Evolutionary conservation across 352 stramenopile species (phyloP).

Genomic region (Globisporangium alternatum): DNA sequence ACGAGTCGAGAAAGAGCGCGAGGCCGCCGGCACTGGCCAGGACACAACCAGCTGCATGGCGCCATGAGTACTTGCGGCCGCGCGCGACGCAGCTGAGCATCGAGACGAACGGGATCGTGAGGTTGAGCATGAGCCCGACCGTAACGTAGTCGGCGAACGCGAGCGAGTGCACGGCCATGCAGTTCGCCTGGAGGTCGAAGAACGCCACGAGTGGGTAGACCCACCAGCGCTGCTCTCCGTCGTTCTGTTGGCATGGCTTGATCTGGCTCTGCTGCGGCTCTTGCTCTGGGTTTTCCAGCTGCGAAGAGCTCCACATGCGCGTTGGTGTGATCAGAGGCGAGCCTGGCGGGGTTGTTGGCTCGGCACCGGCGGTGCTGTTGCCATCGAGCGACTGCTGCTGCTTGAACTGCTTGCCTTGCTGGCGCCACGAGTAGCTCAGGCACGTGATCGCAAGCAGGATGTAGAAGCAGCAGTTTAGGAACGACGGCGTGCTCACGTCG

Average conservation of each 20-base stretch:
- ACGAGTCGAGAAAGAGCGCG: constrained; percentile 28
- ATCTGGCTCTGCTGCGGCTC: background rate
- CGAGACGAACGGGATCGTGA: constrained; percentile 45
- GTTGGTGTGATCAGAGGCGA: constrained; percentile 11
- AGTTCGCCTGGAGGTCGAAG: constrained; percentile 46
- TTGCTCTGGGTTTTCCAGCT: background rate
- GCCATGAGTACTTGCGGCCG: constrained; percentile 24
- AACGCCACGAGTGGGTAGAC: constrained; percentile 36
- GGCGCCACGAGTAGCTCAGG: constrained; percentile 3
- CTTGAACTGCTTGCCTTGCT: constrained; percentile 7
- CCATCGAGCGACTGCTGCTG: background rate
- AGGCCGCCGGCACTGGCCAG: constrained; percentile 21
- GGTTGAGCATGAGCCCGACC: constrained; percentile 36
- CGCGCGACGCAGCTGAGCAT: constrained; percentile 27
- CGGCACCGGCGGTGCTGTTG: background rate
- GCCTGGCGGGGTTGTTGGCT: constrained; percentile 1
- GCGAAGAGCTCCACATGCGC: background rate
- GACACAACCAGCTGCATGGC: constrained; percentile 26
- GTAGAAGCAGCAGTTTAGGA: constrained; percentile 47
- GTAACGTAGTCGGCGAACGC: constrained; percentile 34
- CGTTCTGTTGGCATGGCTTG: background rate
- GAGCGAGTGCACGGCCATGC: constrained; percentile 27
- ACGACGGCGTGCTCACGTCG: constrained; percentile 24
- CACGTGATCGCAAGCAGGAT: constrained; percentile 24
- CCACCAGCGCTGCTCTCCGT: constrained; percentile 29